phyloP scores from a whole-genome alignment of 2,329 filamentous ascomycete genomes.

The Penicillium italicum region DNA sequence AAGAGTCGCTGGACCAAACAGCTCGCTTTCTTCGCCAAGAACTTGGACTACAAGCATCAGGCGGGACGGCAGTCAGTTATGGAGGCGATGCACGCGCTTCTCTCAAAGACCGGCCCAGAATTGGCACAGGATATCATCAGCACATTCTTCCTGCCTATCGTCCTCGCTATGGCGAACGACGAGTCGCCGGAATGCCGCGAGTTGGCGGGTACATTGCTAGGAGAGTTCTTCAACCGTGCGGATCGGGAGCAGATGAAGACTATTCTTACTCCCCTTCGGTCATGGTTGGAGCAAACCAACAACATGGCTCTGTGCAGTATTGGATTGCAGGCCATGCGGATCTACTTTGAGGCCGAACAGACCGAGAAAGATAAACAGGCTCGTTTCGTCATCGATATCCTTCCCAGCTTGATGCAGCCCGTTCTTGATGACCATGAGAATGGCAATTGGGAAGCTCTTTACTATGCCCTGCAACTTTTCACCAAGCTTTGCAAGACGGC shows the following conservation, averaged over 20 bases:
- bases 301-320: slow-evolving; percentile 68
- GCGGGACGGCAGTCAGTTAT: slow-evolving; percentile 89
- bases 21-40: slow-evolving; percentile 80
- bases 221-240: slow-evolving; percentile 73
- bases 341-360: slow-evolving; percentile 72
- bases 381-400: slow-evolving; percentile 53
- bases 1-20: slow-evolving; percentile 87
- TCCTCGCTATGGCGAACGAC: slow-evolving; percentile 84
- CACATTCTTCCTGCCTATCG: slow-evolving; percentile 79
- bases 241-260: slow-evolving; percentile 67
- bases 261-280: slow-evolving; percentile 67
- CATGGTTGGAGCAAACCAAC: slow-evolving; percentile 72
- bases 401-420: slow-evolving; percentile 53
- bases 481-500: slow-evolving; percentile 65
- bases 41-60: slow-evolving; percentile 83
- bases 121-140: slow-evolving; percentile 77
- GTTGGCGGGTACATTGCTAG: slow-evolving; percentile 74
- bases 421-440: slow-evolving; percentile 51
- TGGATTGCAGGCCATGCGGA: slow-evolving; percentile 73
- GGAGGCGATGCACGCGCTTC: slow-evolving; percentile 82
- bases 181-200: slow-evolving; percentile 80
- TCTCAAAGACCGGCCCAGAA: slow-evolving; percentile 78
- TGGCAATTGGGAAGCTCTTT: slow-evolving; percentile 65
- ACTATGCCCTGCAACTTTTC: slow-evolving; percentile 67
- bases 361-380: slow-evolving; percentile 66